Base-by-base conservation (phyloP, 495 filamentous ascomycete species). In the Patellaria atrata region DNA sequence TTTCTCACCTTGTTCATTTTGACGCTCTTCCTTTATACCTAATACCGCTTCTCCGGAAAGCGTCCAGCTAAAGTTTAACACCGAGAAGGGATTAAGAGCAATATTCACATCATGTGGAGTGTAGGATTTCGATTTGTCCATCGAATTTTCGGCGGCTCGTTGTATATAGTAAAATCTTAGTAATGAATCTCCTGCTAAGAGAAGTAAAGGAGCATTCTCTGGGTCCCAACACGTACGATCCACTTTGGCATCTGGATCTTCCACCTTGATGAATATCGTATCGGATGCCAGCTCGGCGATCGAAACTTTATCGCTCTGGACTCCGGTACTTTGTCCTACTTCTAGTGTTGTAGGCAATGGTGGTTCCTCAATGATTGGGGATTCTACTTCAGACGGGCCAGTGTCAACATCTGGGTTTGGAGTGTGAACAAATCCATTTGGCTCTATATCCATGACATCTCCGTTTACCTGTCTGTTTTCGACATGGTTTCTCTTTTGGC, bases 391-490 rank as follows among this genome's bases (percentile, higher is more conserved):
- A 6, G 44, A 51, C 22, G 38, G 41, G 0, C 44, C 41, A 18
- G 47, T 44, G 10, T 43, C 47, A 0, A 40, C 52, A 7, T 40
- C 51, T 16, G 35, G 38, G 26, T 40, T 47, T 3, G 40, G 32
- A 10, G 46, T 30, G 20, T 53, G 50, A 10, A 31, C 30, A 22
- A 18, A 17, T 4, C 38, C 40, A 21, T 43, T 45, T 9, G 38
- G 40, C 20, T 57, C 54, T 7, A 57, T 35, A 19, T 57, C 54
- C 54, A 57, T 57, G 19, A 31, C 47, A 32, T 54, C 51, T 12
- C 43, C 43, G 30, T 54, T 51, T 21, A 43, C 38, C 15, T 51
- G 53, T 7, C 32, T 11, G 27, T 43, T 37, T 37, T 37, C n/a
- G n/a, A n/a, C n/a, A n/a, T n/a, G n/a, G n/a, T n/a, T n/a, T n/a